These are phyloP conservation scores for Rhizopogon rudus DNA, from an alignment of 768 basidiomycete species.

Conservation along the genomic window DNA sequence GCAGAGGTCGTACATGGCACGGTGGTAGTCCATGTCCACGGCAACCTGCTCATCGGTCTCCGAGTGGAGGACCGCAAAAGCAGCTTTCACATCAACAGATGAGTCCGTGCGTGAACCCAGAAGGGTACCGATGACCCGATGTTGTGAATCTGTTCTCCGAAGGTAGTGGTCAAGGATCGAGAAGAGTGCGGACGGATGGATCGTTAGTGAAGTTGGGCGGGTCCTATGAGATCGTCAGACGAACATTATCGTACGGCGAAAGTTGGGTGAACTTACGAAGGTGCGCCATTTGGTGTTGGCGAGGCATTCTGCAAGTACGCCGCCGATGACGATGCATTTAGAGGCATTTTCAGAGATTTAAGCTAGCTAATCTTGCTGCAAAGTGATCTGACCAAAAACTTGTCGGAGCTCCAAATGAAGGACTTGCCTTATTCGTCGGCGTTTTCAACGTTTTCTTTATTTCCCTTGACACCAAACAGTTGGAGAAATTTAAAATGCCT, in stretches of 20 bases:
- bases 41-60: constrained; percentile 92
- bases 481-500: constrained; percentile 47
- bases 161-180: constrained; percentile 97
- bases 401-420: constrained; percentile 28
- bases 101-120: constrained; percentile 73
- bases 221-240: constrained; percentile 38
- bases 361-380: neutral
- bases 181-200: constrained; percentile 91
- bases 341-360: constrained; percentile 35
- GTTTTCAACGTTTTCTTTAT: neutral
- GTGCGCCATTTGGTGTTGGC: constrained; percentile 22
- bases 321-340: constrained; percentile 43
- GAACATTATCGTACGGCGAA: neutral
- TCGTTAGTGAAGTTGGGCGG: constrained; percentile 66
- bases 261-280: constrained; percentile 27
- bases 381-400: constrained; percentile 8
- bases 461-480: constrained; percentile 1
- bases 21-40: constrained; percentile 95
- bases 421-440: constrained; percentile 1
- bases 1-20: constrained; percentile 87
- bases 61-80: constrained; percentile 90
- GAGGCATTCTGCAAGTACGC: constrained; percentile 33
- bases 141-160: constrained; percentile 73
- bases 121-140: constrained; percentile 92
- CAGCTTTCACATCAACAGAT: constrained; percentile 72